Evolutionary conservation across 352 stramenopile species (phyloP).

Genomic region (Phytophthora constricta): DNA sequence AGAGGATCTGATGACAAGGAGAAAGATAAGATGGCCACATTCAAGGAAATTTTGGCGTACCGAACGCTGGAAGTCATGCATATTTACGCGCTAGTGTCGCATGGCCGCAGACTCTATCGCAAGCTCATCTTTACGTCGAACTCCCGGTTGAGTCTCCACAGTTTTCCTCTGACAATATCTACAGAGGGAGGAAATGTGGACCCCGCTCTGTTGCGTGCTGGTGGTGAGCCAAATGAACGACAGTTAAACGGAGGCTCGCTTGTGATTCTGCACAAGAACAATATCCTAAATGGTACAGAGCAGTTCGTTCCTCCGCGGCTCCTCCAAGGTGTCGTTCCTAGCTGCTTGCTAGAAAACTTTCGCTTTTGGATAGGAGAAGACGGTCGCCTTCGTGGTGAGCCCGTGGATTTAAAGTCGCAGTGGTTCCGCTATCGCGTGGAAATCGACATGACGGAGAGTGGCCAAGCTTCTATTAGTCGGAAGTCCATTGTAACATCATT

Average conservation of each 20-base stretch:
- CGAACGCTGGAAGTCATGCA: slow-evolving; percentile 92
- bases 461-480: slow-evolving; percentile 58
- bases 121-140: slow-evolving; percentile 98
- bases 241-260: slow-evolving; percentile 83
- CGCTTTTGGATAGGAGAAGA: slow-evolving; percentile 97
- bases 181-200: slow-evolving; percentile 68
- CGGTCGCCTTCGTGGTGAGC: slow-evolving; percentile 94
- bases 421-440: slow-evolving; percentile 90
- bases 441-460: slow-evolving; percentile 57
- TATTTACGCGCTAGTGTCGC: slow-evolving; percentile 97
- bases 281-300: slow-evolving; percentile 72
- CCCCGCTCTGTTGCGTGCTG: slow-evolving; percentile 61
- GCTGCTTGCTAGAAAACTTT: slow-evolving; percentile 95
- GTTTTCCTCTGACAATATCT: slow-evolving; percentile 82
- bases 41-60: slow-evolving; percentile 99
- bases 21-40: slow-evolving; percentile 84
- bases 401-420: slow-evolving; percentile 84
- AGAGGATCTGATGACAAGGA: slow-evolving; percentile 78
- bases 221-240: slow-evolving; percentile 70
- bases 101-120: slow-evolving; percentile 96
- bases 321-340: slow-evolving; percentile 94
- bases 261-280: slow-evolving; percentile 87
- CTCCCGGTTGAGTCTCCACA: slow-evolving; percentile 93
- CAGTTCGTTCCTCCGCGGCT: slow-evolving; percentile 93
- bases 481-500: slow-evolving; percentile 77